Percentiles rank a stretch among this genome's conserved stretches.
These are phyloP conservation scores for Epithemia pelagica DNA, from an alignment of 108 stramenopile genomes.

Conservation along the genomic window DNA sequence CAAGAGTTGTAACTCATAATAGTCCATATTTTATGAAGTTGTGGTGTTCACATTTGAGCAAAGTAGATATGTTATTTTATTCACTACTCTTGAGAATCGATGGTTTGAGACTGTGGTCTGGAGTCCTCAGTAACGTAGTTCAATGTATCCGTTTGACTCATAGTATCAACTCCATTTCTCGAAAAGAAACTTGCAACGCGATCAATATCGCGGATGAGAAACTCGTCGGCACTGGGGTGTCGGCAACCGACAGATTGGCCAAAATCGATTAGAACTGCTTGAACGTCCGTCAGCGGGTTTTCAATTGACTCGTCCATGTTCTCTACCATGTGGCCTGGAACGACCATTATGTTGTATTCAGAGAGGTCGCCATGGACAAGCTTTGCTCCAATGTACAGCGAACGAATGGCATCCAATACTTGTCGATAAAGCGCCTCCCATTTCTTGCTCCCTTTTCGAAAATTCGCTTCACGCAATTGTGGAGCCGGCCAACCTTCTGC, in stretches of 20 bases:
- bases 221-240: slow-evolving; percentile 44
- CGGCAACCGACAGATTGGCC: slow-evolving; percentile 66
- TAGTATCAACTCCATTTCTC: slow-evolving; percentile 41
- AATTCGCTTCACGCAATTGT: slow-evolving; percentile 61
- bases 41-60: no score
- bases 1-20: no score
- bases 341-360: slow-evolving; percentile 79
- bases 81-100: no score
- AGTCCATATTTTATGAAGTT: no score
- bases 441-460: slow-evolving; percentile 48
- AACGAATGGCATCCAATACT: slow-evolving; percentile 49
- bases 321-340: slow-evolving; percentile 33
- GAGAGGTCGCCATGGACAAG: slow-evolving; percentile 74
- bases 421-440: slow-evolving; percentile 64
- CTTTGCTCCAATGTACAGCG: slow-evolving; percentile 47
- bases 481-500: slow-evolving; percentile 79
- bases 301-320: slow-evolving; percentile 11
- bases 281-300: slow-evolving; percentile 31
- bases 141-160: slow-evolving; percentile 36
- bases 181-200: slow-evolving; percentile 53
- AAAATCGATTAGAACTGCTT: slow-evolving; percentile 76
- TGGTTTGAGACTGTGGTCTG: no score
- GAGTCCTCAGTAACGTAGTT: slow-evolving; percentile 15
- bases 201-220: slow-evolving; percentile 48
- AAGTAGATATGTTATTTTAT: no score